Evolutionary conservation across 1,284 basidiomycete genomes (phyloP), one percentile per base, ranked within the genome.

Genomic region (Cutaneotrichosporon cavernicola): DNA sequence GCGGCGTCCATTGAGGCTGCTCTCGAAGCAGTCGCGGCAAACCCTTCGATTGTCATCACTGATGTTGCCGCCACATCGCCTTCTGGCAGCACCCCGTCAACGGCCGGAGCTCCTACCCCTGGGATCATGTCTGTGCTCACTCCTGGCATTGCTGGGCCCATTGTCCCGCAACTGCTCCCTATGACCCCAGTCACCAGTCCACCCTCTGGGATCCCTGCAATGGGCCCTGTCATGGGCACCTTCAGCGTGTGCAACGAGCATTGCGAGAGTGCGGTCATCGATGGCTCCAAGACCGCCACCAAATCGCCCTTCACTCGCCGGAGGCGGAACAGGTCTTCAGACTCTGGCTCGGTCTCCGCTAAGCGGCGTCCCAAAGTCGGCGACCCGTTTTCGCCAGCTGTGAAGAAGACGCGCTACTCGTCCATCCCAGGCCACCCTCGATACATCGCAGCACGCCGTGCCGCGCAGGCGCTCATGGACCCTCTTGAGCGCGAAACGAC

Each of bases 401-500:
- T 60, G 49, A 78, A 77, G 64, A 71, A 72, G 60, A 65, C 68
- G 3, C 64, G 76, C 56, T 79, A 78, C 68, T 77, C 78, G 40
- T 77, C 76, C 26, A 79, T 79, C 52, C 78, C 78, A 9, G 78
- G 78, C 26, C 78, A 79, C 65, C 78, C 78, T 13, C 68, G 76
- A 14, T 79, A 67, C 65, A 64, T 76, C 40, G 73, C 73, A 10
- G 77, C 77, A 14, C 65, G 69, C 11, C 69, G 72, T 18, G 72
- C 72, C 2, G 68, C 69, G 3, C 63, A 70, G 63, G 47, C 69
- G n/a, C 47, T 68, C 14, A 61, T 67, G 40, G 70, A 73, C 59
- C 69, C 67, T 10, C 64, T 70, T 7, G 73, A 74, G 47, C 66
- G 71, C 30, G 73, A 75, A 58, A 68, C 66, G 31, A 76, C 73